Percentiles rank a stretch among this genome's conserved stretches.
These are phyloP conservation scores for Aspergillus aculeatinus DNA, from an alignment of 2,329 filamentous ascomycete species.

Conservation along the genomic window DNA sequence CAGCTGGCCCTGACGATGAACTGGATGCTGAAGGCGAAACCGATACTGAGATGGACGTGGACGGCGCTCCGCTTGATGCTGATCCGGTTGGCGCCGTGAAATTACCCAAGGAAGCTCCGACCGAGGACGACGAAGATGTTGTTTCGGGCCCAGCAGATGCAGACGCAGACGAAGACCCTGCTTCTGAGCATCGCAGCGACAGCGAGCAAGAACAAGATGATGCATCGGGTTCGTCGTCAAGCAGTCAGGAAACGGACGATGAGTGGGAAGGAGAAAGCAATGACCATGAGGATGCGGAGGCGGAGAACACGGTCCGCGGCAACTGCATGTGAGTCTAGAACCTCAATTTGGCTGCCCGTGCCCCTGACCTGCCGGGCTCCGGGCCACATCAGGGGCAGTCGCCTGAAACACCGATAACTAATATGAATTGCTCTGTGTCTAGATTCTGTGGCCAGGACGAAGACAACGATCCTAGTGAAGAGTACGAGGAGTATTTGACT, in stretches of 20 bases:
- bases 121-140: constrained; percentile 38
- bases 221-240: constrained; percentile 35
- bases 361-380: background rate
- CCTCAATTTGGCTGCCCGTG: background rate
- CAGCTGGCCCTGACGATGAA: constrained; percentile 33
- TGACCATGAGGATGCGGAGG: constrained; percentile 45
- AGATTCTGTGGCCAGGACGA: constrained; percentile 83
- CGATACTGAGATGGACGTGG: constrained; percentile 22
- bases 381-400: too few relatives aligned
- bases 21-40: constrained; percentile 31
- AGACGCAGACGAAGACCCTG: constrained; percentile 41
- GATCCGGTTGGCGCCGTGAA: constrained; percentile 42
- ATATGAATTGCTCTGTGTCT: constrained; percentile 13
- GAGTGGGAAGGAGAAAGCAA: constrained; percentile 53
- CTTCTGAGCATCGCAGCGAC: constrained; percentile 42
- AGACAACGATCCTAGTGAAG: constrained; percentile 76
- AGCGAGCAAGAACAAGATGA: constrained; percentile 45
- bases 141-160: constrained; percentile 42
- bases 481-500: constrained; percentile 74
- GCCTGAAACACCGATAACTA: too few relatives aligned
- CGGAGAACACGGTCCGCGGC: constrained; percentile 52
- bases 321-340: constrained; percentile 60
- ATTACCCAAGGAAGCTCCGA: constrained; percentile 29
- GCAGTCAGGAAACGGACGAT: constrained; percentile 59
- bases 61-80: constrained; percentile 47